phyloP scores from a whole-genome alignment of 305 asterid genomes.

The Solanum hybrid region DNA sequence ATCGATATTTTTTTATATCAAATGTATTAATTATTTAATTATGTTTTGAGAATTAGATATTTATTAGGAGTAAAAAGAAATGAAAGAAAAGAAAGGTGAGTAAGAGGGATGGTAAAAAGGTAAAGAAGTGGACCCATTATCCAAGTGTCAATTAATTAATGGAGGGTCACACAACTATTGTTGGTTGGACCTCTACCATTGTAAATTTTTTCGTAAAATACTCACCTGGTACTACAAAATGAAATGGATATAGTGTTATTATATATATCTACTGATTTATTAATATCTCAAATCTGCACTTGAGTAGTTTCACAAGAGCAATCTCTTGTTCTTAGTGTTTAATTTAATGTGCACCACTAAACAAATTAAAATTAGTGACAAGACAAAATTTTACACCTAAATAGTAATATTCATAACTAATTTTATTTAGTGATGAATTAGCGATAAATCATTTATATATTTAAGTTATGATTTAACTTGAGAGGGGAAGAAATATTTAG shows the following conservation, averaged over 20 bases:
- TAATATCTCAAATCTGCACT: not conserved
- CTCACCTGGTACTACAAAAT: not conserved
- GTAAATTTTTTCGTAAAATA: not conserved
- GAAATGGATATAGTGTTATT: no score
- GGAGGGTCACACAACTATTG: no score
- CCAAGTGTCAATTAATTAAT: no score
- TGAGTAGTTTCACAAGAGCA: not conserved
- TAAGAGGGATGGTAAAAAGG: no score
- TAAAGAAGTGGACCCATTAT: no score
- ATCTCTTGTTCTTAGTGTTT: not conserved
- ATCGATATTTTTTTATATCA: no score
- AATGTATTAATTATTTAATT: no score
- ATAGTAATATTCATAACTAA: not conserved
- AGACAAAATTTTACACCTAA: not conserved
- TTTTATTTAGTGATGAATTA: not conserved
- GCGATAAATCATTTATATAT: not conserved
- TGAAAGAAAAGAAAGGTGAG: no score
- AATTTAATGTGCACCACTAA: no score
- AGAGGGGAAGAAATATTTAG: slow-evolving; percentile 13
- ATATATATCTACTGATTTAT: not conserved
- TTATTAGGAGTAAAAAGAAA: no score
- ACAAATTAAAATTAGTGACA: not conserved
- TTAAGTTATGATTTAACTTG: not conserved
- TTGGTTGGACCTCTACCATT: no score
- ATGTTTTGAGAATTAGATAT: no score